Evolutionary conservation across 208 protist species (phyloP), one percentile per base, ranked within the genome.

Genomic region (Trypanosoma congolense): DNA sequence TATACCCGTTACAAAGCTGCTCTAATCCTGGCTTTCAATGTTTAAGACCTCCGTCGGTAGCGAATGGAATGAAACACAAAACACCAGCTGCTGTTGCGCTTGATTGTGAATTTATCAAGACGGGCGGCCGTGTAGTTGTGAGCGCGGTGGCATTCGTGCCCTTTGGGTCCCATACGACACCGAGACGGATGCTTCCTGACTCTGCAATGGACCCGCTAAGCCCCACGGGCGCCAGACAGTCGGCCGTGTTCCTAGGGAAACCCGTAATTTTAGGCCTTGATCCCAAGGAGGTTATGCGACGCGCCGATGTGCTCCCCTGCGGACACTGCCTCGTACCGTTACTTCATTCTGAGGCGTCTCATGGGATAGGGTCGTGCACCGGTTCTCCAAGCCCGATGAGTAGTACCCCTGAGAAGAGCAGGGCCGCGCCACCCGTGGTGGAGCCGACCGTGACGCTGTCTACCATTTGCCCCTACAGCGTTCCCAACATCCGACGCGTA

Each of bases 61-160:
- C 49, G 29, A 53, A 67, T 43, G 22, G 22, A 4, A 52, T 51
- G 44, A 25, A 29, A 16, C 22, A 31, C 21, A 48, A 21, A 25
- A 55, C 45, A 22, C 31, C 56, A 35, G 8, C 45, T 40, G 3
- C 54, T 8, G 65, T 87, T 18, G 84, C 80, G 5, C 45, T 84
- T 0, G 84, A 92, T 49, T 36, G 83, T 14, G 80, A 92, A 70
- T 92, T 89, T 64, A 35, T 92, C 33, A 89, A 85, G 70, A 83
- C 62, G 22, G 33, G 66, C 36, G 65, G 73, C 8, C 22, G 22
- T 19, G 46, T 70, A 3, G 69, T 76, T 42, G 71, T 71, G 0
- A 73, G 84, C 0, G 67, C 78, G 21, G 65, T 75, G 2, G 84
- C 77, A 2, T 76, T 92, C 45, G 84, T 92, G 0, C 80, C 84